Base-by-base conservation (phyloP, 2,329 filamentous ascomycete species). In the Diatrype stigma region DNA sequence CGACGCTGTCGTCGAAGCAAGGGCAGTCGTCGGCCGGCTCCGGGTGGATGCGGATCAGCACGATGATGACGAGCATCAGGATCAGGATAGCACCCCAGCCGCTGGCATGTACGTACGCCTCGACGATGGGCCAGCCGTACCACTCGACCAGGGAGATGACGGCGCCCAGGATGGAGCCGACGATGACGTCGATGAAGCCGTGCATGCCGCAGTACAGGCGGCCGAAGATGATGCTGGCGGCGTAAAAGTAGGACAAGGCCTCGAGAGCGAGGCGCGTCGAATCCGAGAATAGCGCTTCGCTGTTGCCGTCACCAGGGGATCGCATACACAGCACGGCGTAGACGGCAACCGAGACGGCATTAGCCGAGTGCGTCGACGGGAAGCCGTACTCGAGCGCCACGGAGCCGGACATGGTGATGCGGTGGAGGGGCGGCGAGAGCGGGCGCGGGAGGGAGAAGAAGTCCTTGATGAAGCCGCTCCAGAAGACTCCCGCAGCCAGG, bases 121-220 rank as follows among this genome's bases (percentile, higher is more conserved):
- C 89, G 52, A 95, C 79, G 2, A 73, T 67, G 1, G 80, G 74
- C 8, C 78, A 81, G 56, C 80, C 81, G 60, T 81, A 75, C 63
- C 82, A 85, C 63, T 86, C 82, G 55, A 82, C 57, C 26, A 80
- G 66, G 22, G 78, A 79, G 56, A 86, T 80, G 47, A 80, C 70
- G 11, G 85, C 86, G 30, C 94, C 94, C 50, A 96, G 78, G 14
- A 84, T 61, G 49, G 87, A 90, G 6, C 94, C 94, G 51, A 94
- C 70, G 14, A 94, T 72, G 22, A 97, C 91, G 69, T 99, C 94
- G 42, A 94, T 77, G 71, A 97, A 96, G 11, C 94, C 94, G 71
- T 99, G 94, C 94, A 99, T 99, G 54, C 94, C 94, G 66, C 94
- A 99, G 73, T 99, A 97, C 34, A 99, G 76, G 19, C 94, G 85